Percentiles rank a stretch among this genome's conserved stretches.
phyloP scores from a whole-genome alignment of 192 early-diverging fungal species.

The Umbelopsis isabellina region DNA sequence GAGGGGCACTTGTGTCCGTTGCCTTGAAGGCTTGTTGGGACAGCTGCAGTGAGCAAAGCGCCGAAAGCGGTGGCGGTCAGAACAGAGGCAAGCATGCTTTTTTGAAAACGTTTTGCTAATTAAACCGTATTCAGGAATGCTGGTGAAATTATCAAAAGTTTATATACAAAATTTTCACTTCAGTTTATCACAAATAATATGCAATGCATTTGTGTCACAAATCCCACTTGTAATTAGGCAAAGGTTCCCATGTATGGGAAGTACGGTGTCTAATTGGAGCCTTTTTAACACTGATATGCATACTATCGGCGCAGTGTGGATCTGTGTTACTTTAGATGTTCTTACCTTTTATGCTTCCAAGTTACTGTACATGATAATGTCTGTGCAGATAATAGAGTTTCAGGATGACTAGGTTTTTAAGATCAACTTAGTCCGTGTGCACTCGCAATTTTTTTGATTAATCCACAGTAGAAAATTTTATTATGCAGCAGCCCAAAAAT shows the following conservation, averaged over 20 bases:
- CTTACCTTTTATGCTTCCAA: too few species aligned
- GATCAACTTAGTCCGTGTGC: too few species aligned
- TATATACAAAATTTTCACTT: neutral
- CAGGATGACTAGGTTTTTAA: too few species aligned
- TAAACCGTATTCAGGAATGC: too few species aligned
- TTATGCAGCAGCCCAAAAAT: too few species aligned
- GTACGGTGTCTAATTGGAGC: neutral
- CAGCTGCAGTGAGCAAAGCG: neutral
- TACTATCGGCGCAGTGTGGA: too few species aligned
- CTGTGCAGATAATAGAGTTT: too few species aligned
- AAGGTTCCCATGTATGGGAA: constrained; percentile 17
- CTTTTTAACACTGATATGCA: too few species aligned
- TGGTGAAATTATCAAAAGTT: neutral
- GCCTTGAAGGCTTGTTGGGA: neutral
- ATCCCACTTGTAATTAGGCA: neutral
- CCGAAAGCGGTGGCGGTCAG: constrained; percentile 4
- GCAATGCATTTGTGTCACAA: neutral
- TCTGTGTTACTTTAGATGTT: too few species aligned
- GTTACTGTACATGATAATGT: too few species aligned
- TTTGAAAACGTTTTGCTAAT: neutral
- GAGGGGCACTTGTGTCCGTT: constrained; percentile 1
- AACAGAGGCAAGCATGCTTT: neutral
- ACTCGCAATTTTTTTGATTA: too few species aligned
- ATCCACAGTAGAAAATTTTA: too few species aligned
- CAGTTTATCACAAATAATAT: neutral